phyloP scores from a whole-genome alignment of 139 green algal genomes.

The Chlamydomonas applanata region DNA sequence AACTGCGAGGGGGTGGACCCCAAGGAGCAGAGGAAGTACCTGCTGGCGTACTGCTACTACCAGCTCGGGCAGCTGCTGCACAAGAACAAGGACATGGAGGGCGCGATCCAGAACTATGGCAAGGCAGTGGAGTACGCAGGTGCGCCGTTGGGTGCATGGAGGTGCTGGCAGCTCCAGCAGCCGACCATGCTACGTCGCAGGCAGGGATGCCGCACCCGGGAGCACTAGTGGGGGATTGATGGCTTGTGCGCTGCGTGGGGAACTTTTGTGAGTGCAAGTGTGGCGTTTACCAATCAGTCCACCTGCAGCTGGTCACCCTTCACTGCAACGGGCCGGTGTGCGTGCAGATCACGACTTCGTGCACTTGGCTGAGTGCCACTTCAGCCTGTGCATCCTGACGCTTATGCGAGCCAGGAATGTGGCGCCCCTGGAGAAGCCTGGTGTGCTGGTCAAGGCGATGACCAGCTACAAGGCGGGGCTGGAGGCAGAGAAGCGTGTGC shows the following conservation, averaged over 20 bases:
- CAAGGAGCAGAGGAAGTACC: slow-evolving; percentile 7
- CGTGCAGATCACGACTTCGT: slow-evolving; percentile 6
- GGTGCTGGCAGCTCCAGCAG: too few relatives aligned
- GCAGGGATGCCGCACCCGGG: too few relatives aligned
- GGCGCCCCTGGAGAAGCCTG: slow-evolving; percentile 10
- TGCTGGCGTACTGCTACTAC: slow-evolving; percentile 8
- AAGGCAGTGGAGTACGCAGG: background rate
- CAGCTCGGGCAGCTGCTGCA: slow-evolving; percentile 9
- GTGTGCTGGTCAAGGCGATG: background rate
- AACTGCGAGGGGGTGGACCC: slow-evolving; percentile 13
- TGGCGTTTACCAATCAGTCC: too few relatives aligned
- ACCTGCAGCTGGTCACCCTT: too few relatives aligned
- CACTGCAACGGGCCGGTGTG: too few relatives aligned
- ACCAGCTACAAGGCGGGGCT: too few relatives aligned
- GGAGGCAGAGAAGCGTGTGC: too few relatives aligned
- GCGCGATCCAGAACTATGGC: background rate
- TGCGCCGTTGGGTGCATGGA: too few relatives aligned
- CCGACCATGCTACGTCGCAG: too few relatives aligned
- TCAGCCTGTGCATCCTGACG: slow-evolving; percentile 17
- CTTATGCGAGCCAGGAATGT: background rate
- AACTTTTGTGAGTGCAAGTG: too few relatives aligned
- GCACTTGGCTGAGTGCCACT: slow-evolving; percentile 6
- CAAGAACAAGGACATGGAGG: slow-evolving; percentile 1
- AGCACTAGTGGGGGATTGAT: too few relatives aligned
- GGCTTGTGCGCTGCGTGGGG: too few relatives aligned